Evolutionary conservation across 495 filamentous ascomycete species (phyloP).

Genomic region (Neurospora sp.): DNA sequence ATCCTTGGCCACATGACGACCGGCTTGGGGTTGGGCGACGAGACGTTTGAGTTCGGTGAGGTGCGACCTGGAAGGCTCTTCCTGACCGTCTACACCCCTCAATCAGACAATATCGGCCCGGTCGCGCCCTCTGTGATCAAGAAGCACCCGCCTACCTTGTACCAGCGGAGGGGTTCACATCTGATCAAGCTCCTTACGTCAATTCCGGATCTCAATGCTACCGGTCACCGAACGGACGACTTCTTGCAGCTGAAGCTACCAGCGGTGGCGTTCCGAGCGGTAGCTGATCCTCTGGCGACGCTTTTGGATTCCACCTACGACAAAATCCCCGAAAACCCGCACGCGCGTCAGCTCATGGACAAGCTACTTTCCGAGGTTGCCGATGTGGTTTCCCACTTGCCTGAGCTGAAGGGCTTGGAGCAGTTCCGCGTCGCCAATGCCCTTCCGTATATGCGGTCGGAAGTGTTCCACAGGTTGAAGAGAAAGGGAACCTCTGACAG

Average conservation of each 20-base stretch:
- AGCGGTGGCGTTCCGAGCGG: constrained; percentile 59
- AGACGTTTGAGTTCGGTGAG: constrained; percentile 50
- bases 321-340: constrained; percentile 51
- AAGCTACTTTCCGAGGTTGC: constrained; percentile 47
- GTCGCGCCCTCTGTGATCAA: constrained; percentile 1
- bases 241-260: constrained; percentile 49
- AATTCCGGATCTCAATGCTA: constrained; percentile 19
- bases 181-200: constrained; percentile 21
- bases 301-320: constrained; percentile 65
- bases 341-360: constrained; percentile 53
- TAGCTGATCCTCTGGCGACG: constrained; percentile 70
- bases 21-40: constrained; percentile 32
- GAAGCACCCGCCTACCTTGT: constrained; percentile 14
- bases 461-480: constrained; percentile 23
- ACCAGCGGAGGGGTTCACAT: constrained; percentile 14
- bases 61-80: constrained; percentile 34
- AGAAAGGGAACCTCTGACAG: constrained; percentile 46
- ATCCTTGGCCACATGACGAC: constrained; percentile 65
- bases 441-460: constrained; percentile 30
- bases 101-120: background rate
- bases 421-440: constrained; percentile 41
- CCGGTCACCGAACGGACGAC: constrained; percentile 11
- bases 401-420: constrained; percentile 53
- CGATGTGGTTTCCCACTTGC: constrained; percentile 28
- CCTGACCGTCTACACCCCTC: constrained; percentile 13